Conservation (phyloP, 441 rosid species). For the Aleurites moluccanus region DNA sequence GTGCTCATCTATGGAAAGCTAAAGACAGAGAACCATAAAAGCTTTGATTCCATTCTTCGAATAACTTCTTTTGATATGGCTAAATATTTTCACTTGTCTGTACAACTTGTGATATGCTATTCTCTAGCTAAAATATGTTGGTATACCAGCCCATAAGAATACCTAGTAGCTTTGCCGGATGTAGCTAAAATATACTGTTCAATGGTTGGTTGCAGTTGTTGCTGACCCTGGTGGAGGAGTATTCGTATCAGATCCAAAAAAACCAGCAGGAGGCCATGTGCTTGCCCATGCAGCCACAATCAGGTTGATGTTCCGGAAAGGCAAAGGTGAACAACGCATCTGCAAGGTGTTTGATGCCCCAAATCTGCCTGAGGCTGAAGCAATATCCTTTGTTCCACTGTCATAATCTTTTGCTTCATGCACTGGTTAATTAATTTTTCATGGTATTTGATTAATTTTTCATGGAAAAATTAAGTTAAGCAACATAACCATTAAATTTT, state of each 20-base stretch:
- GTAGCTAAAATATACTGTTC: slow-evolving; percentile 3
- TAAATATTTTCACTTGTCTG: not conserved
- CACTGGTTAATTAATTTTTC: not conserved
- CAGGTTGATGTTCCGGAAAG: slow-evolving; percentile 88
- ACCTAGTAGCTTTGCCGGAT: not conserved
- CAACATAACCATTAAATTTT: not conserved
- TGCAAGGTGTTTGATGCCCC: slow-evolving; percentile 96
- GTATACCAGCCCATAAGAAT: not conserved
- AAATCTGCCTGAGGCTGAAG: slow-evolving; percentile 90
- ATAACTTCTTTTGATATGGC: not conserved
- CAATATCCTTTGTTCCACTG: slow-evolving; percentile 61
- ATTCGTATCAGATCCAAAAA: slow-evolving; percentile 92
- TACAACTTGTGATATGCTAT: not conserved
- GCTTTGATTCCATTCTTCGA: not conserved
- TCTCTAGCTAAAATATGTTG: not conserved
- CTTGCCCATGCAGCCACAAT: slow-evolving; percentile 92
- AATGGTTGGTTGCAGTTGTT: slow-evolving; percentile 54
- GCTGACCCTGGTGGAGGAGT: slow-evolving; percentile 96
- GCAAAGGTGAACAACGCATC: slow-evolving; percentile 88
- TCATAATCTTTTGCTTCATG: not conserved
- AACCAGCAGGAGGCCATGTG: slow-evolving; percentile 95
- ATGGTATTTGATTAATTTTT: no score
- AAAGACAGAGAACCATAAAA: not conserved
- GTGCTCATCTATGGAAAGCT: not conserved
- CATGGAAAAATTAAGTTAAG: not conserved